A percentile compares a stretch with the other conserved stretches of the same genome.
Conservation (phyloP, 495 filamentous ascomycete genomes). For the Lasiosphaeria ovina region DNA sequence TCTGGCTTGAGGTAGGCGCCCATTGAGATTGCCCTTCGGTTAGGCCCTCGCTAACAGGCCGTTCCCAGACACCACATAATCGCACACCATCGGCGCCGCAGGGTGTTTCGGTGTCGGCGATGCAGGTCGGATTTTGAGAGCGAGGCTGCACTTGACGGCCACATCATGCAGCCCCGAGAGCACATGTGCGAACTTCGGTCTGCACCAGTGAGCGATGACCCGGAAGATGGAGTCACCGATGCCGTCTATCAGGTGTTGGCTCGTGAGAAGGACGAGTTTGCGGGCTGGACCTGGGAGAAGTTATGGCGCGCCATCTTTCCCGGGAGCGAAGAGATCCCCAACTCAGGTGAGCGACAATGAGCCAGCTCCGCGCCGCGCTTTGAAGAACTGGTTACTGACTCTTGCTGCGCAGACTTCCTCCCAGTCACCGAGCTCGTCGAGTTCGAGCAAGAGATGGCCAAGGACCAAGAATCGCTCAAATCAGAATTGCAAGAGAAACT, state of each 20-base stretch:
- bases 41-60: neutral
- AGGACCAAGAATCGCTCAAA: constrained; percentile 23
- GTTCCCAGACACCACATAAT: constrained; percentile 23
- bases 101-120: constrained; percentile 20
- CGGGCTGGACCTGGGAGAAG: constrained; percentile 20
- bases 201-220: constrained; percentile 3
- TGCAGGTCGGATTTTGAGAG: constrained; percentile 20
- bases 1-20: constrained; percentile 23
- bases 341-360: constrained; percentile 19
- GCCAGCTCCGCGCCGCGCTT: neutral
- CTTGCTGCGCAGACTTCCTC: constrained; percentile 17
- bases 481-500: constrained; percentile 26
- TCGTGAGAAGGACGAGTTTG: neutral
- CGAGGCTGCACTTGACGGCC: constrained; percentile 9
- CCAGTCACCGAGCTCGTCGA: constrained; percentile 30
- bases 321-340: constrained; percentile 12
- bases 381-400: neutral
- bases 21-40: neutral
- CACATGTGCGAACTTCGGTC: constrained; percentile 25
- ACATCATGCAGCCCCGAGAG: constrained; percentile 26
- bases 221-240: constrained; percentile 27
- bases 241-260: constrained; percentile 10
- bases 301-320: constrained; percentile 28
- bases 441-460: constrained; percentile 28
- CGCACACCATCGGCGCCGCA: constrained; percentile 11